A percentile compares a stretch with the other conserved stretches of the same genome.
These are phyloP conservation scores for Euphorbia tirucalli DNA, from an alignment of 345 rosid species.

Conservation along the genomic window DNA sequence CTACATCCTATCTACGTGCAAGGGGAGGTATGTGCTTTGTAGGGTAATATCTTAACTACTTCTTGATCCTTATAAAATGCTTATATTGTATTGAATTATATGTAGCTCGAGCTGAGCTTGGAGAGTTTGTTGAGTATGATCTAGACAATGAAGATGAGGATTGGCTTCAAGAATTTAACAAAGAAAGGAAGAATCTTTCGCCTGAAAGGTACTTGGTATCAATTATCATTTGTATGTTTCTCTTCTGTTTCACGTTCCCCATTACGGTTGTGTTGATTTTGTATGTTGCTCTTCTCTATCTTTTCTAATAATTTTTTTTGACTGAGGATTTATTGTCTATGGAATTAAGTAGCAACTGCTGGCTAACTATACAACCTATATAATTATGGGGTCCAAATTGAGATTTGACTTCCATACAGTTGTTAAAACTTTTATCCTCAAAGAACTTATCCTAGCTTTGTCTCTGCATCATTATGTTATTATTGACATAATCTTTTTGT, in stretches of 20 bases:
- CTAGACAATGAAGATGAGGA: slow-evolving; percentile 97
- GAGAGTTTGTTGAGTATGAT: slow-evolving; percentile 97
- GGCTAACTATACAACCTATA: background rate
- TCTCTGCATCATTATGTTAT: background rate
- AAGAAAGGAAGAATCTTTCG: slow-evolving; percentile 53
- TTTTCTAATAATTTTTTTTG: background rate
- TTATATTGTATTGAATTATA: slow-evolving; percentile 22
- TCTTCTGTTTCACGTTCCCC: background rate
- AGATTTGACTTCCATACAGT: background rate
- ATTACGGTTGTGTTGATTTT: background rate
- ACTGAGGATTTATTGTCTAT: background rate
- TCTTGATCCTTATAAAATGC: background rate
- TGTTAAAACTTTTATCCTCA: background rate
- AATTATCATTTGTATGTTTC: background rate
- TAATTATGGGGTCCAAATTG: background rate
- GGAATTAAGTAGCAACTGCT: background rate
- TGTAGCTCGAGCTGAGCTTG: slow-evolving; percentile 95
- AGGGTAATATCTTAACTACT: background rate
- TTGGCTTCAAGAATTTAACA: slow-evolving; percentile 73
- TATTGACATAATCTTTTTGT: background rate
- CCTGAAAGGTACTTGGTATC: slow-evolving; percentile 57
- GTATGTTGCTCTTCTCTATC: background rate
- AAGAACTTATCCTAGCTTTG: background rate
- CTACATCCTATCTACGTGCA: slow-evolving; percentile 84
- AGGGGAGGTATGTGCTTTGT: slow-evolving; percentile 70